Base-by-base conservation (phyloP, 345 rosid genomes). In the Eucalyptus lansdowneana region DNA sequence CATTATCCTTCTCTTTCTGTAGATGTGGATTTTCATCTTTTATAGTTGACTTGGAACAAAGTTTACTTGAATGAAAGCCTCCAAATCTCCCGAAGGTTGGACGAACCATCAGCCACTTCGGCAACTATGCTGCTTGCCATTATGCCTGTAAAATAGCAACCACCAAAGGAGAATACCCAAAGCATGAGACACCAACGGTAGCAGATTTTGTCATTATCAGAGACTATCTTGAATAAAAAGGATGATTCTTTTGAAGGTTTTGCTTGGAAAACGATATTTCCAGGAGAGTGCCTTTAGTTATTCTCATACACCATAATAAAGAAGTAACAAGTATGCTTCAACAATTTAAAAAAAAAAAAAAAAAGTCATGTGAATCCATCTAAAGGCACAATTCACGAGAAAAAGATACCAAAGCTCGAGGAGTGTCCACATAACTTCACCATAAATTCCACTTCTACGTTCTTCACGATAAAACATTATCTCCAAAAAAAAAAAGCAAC, bases 41-140 rank as follows among this genome's bases (percentile, higher is more conserved):
- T n/a, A 17, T 11, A 40, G 83, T 76, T 76, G 83, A 76, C 47
- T 76, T 11, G 14, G 1, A 44, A 44, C 15, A 40, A 19, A 76
- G 45, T 88, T 88, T 60, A 90, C 93, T 80, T 89, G 90, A 89
- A 89, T 11, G 95, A 94, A 88, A 98, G 96, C 93, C 95, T 96
- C 98, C 99, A 96, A 87, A 96, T 97, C 93, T 97, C 99, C 80
- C 99, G 95, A 86, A 98, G 94, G 86, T 96, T 98, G 47, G 99
- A 97, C 15, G 97, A 97, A 89, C 99, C 99, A 92, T 98, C 98
- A 34, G 96, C 92, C 90, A 96, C 96, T 94, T 96, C 96, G 80
- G 95, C 94, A 86, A 97, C 95, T 90, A 97, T 93, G n/a, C 90
- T 87, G 89, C 95, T 90, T 60, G 91, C 91, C 95, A 98, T 91